Base-by-base conservation (phyloP, 805 yeast species). In the Tanozyma kutaoensis region DNA sequence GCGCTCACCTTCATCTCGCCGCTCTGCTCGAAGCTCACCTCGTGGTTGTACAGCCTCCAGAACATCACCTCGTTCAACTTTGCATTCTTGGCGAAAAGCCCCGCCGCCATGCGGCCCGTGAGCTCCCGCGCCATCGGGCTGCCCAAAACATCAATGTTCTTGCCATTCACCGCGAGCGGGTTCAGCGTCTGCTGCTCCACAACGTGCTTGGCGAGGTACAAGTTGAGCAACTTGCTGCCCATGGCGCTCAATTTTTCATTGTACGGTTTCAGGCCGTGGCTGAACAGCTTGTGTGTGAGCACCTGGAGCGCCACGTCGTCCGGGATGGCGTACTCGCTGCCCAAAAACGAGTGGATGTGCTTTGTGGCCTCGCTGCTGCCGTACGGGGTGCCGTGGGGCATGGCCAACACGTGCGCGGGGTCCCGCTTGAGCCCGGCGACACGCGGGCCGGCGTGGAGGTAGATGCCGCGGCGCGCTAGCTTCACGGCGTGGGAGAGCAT, bases 231-330 rank as follows among this genome's bases (percentile, higher is more conserved):
- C 43, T 75, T 76, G 20, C 66, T 46, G 12, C 93, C 96, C 47
- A 82, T 56, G 24, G 76, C 66, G 12, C 82, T 63, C 40, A 88
- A 60, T 49, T 77, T 79, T 48, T 85, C 95, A 55, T 86, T 88
- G 55, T 80, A 82, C 6, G 96, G 95, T 41, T 76, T 72, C 35
- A 69, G 60, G 8, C 95, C 96, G 54, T 82, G 93, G 4, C 93
- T 93, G 62, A 85, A 88, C 14, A 95, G 81, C 56, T 88, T 88
- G 57, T 88, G 96, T 5, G 96, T 86, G 42, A 86, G 58, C 22
- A 81, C 73, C 55, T 88, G 97, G 34, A 84, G 58, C 14, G 77
- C 54, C 32, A 77, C 38, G 5, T 64, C 62, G 41, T 81, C 78
- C 4, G 76, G 61, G 23, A 86, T 56, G 23, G 58, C 37, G 42